phyloP scores from a whole-genome alignment of 2,329 filamentous ascomycete genomes.

The Aspergillus pseudonomiae region DNA sequence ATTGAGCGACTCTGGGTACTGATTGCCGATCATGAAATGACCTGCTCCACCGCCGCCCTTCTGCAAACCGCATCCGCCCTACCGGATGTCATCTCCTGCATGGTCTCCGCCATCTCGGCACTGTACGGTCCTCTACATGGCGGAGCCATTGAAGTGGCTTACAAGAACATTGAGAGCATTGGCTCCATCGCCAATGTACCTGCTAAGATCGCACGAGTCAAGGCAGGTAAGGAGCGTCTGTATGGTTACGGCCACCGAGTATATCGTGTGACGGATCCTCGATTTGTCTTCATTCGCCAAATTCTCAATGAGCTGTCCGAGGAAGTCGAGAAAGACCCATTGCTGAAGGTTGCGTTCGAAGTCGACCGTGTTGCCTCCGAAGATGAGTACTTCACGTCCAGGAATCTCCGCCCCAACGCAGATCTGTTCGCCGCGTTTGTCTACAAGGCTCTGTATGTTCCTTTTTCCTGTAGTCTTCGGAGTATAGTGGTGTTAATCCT shows the following conservation, averaged over 20 bases:
- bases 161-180: constrained; percentile 57
- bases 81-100: constrained; percentile 55
- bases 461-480: not conserved
- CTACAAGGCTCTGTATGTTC: constrained; percentile 39
- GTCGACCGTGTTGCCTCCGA: constrained; percentile 41
- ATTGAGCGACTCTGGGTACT: constrained; percentile 58
- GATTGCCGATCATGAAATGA: constrained; percentile 60
- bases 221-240: constrained; percentile 55
- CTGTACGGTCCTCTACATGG: constrained; percentile 60
- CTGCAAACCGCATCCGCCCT: constrained; percentile 58
- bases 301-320: constrained; percentile 28
- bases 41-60: constrained; percentile 59
- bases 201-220: constrained; percentile 54
- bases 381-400: constrained; percentile 42
- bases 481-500: not conserved
- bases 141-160: constrained; percentile 59
- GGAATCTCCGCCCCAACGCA: constrained; percentile 43
- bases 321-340: constrained; percentile 30
- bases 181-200: constrained; percentile 56
- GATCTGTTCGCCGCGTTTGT: constrained; percentile 45
- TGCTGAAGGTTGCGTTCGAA: constrained; percentile 42
- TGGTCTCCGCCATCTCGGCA: constrained; percentile 53
- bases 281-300: constrained; percentile 53
- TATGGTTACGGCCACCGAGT: constrained; percentile 57
- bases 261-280: constrained; percentile 58